phyloP scores from a whole-genome alignment of 352 stramenopile species.

The Globisporangium sylvaticum region DNA sequence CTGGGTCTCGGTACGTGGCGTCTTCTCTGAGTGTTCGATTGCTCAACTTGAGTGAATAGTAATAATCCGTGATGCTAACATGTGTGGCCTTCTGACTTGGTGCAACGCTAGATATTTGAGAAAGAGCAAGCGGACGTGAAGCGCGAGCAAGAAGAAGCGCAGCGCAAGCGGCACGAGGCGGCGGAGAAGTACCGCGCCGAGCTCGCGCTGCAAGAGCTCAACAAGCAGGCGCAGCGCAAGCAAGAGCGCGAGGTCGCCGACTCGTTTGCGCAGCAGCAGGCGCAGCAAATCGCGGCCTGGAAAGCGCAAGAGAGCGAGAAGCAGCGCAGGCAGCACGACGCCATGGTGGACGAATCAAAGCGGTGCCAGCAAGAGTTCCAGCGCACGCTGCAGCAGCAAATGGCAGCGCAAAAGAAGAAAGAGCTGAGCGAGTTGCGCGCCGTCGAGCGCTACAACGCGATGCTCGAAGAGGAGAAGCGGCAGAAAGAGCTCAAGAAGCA shows the following conservation, averaged over 20 bases:
- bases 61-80: neutral
- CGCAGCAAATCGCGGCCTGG: conserved; percentile 37
- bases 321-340: conserved; percentile 23
- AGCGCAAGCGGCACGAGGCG: conserved; percentile 34
- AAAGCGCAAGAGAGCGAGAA: conserved; percentile 35
- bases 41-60: neutral
- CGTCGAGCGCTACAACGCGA: conserved; percentile 33
- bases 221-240: conserved; percentile 27
- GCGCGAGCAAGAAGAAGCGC: conserved; percentile 42
- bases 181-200: conserved; percentile 36
- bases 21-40: neutral
- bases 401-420: conserved; percentile 31
- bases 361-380: conserved; percentile 45
- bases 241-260: conserved; percentile 30
- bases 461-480: conserved; percentile 44
- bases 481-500: conserved; percentile 44
- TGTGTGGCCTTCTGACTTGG: conserved; percentile 2
- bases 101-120: conserved; percentile 39
- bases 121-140: conserved; percentile 50
- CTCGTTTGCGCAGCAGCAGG: conserved; percentile 34
- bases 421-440: conserved; percentile 40
- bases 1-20: conserved; percentile 40
- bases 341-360: conserved; percentile 35
- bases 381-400: conserved; percentile 30
- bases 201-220: conserved; percentile 39